phyloP scores from a whole-genome alignment of 805 yeast species.

The Yarrowia sp. region DNA sequence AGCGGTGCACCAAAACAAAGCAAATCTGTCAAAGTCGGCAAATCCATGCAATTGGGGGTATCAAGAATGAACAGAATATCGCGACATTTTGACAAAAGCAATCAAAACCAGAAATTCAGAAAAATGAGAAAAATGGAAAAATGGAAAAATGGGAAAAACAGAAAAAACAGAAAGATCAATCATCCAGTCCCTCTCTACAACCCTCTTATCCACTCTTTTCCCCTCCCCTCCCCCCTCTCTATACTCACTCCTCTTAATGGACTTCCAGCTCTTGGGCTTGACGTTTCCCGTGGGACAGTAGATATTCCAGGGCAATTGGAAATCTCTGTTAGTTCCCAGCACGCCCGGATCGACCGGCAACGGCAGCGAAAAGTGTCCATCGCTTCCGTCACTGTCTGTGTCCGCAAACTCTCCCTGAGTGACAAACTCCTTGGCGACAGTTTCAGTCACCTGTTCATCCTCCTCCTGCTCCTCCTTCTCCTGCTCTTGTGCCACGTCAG shows the following conservation, averaged over 20 bases:
- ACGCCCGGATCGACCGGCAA: conserved; percentile 33
- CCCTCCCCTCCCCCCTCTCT: background rate
- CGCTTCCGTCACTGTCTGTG: conserved; percentile 7
- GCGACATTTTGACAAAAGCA: too few species aligned
- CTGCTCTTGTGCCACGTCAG: background rate
- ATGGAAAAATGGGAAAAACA: too few species aligned
- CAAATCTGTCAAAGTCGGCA: too few species aligned
- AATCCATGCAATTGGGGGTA: too few species aligned
- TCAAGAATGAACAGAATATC: too few species aligned
- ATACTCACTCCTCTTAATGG: conserved; percentile 45
- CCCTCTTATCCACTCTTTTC: background rate
- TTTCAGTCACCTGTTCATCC: background rate
- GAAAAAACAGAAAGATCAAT: background rate
- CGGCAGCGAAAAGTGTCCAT: conserved; percentile 38
- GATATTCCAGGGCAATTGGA: conserved; percentile 51
- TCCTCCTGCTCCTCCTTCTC: background rate
- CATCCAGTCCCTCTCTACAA: background rate
- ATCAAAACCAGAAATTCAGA: too few species aligned
- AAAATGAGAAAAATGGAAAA: background rate
- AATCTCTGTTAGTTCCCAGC: conserved; percentile 40
- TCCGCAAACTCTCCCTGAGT: conserved; percentile 33
- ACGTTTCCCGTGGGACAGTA: conserved; percentile 50
- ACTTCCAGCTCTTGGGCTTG: conserved; percentile 48
- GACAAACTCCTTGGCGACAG: conserved; percentile 13
- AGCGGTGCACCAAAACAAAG: too few species aligned